phyloP scores from a whole-genome alignment of 2,329 filamentous ascomycete genomes.

The Verticillium albo-atrum region DNA sequence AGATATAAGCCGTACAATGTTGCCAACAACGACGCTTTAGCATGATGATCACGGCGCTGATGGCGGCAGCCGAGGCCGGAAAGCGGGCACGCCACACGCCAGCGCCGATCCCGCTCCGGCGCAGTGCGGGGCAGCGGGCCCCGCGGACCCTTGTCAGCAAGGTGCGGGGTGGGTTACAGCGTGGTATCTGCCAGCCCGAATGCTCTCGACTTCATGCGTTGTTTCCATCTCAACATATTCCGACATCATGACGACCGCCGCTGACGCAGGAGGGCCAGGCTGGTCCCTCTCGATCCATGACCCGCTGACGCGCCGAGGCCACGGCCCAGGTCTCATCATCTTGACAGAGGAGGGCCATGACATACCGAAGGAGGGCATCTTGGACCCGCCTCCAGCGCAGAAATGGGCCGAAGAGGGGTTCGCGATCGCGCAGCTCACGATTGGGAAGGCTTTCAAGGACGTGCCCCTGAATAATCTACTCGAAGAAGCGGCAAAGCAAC shows the following conservation, averaged over 20 bases:
- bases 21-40: too few species aligned
- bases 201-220: not conserved
- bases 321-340: constrained; percentile 27
- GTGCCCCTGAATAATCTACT: constrained; percentile 11
- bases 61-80: not conserved
- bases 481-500: constrained; percentile 12
- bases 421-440: constrained; percentile 50
- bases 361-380: constrained; percentile 7
- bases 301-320: constrained; percentile 23
- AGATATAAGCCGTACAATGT: too few species aligned
- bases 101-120: too few species aligned
- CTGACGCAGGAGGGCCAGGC: not conserved
- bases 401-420: constrained; percentile 74
- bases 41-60: too few species aligned
- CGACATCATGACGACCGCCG: not conserved
- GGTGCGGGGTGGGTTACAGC: not conserved
- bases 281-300: constrained; percentile 14
- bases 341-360: constrained; percentile 9
- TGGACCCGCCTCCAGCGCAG: constrained; percentile 43
- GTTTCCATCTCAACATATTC: not conserved
- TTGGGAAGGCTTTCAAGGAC: constrained; percentile 11
- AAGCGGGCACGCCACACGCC: not conserved
- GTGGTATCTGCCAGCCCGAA: not conserved
- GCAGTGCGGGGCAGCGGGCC: not conserved
- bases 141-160: not conserved